Conservation (phyloP, 2,329 filamentous ascomycete genomes). For the Fusarium solani-melongenae region DNA sequence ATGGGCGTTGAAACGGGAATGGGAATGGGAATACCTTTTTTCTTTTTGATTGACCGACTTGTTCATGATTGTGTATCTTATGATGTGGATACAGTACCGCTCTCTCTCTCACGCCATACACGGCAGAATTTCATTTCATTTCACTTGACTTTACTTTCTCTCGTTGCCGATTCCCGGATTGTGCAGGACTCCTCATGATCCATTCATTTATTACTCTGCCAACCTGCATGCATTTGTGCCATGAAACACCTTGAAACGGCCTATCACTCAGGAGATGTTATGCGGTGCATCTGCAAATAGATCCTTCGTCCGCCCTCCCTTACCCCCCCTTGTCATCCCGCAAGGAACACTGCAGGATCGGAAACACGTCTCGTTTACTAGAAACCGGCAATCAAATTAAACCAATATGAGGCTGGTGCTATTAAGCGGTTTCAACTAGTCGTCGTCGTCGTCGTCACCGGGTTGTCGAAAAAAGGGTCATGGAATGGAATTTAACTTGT, state of each 20-base stretch:
- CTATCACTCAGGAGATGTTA: constrained; percentile 17
- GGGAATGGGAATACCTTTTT: constrained; percentile 39
- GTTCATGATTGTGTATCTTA: constrained; percentile 44
- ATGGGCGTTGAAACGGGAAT: constrained; percentile 40
- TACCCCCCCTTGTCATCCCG: neutral
- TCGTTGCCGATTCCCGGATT: neutral
- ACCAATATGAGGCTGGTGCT: neutral
- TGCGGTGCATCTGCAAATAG: constrained; percentile 24
- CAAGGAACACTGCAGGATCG: constrained; percentile 28
- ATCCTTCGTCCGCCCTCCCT: neutral
- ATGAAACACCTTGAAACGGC: constrained; percentile 37
- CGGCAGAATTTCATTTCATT: constrained; percentile 34
- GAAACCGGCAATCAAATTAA: constrained; percentile 27
- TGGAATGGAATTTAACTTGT: neutral
- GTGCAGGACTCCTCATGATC: constrained; percentile 17
- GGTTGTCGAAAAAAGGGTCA: neutral
- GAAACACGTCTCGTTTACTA: constrained; percentile 34
- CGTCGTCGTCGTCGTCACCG: neutral
- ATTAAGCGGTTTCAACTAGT: neutral
- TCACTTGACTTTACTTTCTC: constrained; percentile 13
- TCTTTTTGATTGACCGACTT: constrained; percentile 35
- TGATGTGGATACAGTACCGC: constrained; percentile 38
- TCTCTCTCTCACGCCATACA: constrained; percentile 32
- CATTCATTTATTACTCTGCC: constrained; percentile 2
- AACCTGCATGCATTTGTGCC: constrained; percentile 6